Evolutionary conservation across 176 grass and related monocot genomes (phyloP), one percentile per base, ranked within the genome.

Genomic region (Saccharum spontaneum): DNA sequence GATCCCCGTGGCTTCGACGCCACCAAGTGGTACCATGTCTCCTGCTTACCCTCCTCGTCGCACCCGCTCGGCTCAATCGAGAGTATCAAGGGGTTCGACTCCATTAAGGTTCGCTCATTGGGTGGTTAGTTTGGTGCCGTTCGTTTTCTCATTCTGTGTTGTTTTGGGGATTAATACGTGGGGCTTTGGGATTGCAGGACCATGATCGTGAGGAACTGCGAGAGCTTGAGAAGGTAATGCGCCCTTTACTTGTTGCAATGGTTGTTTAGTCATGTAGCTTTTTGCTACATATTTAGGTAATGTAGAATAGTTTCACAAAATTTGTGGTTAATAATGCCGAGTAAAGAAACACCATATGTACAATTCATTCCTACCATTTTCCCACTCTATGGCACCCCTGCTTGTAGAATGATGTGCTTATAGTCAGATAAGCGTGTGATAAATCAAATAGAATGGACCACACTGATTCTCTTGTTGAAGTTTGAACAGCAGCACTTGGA

Each of bases 1-100:
- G 89, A 80, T 52, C 93, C 87, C 18, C 86, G 87, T 39, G 89
- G 93, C 77, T 94, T 74, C 83, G 91, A 94, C 45, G 14, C 60
- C 76, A 89, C 83, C 26, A 94, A 75, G 45, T 98, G 93, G 96
- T 92, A 85, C 81, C 94, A 97, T 79, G 46, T 97, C 50, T 80
- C 82, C 62, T 92, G 94, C 86, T 97, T 94, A 77, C 88, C 92
- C 30, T 30, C 66, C 40, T 44, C 81, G 78, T 75, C 87, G 23
- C 86, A 83, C 73, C 52, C 89, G 13, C 50, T 92, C 4, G 83
- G 68, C 44, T 76, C 85, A n/a, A 36, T 89, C 62, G 91, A 95
- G 69, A 81, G 91, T 71, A 49, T 98, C 55, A 45, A 52, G 40
- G 96, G 96, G 0, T 93, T 98, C 77, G 81, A 87, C 43, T 80